Evolutionary conservation across 2,329 filamentous ascomycete genomes (phyloP).

Genomic region (Aspergillus pseudoglaucus): DNA sequence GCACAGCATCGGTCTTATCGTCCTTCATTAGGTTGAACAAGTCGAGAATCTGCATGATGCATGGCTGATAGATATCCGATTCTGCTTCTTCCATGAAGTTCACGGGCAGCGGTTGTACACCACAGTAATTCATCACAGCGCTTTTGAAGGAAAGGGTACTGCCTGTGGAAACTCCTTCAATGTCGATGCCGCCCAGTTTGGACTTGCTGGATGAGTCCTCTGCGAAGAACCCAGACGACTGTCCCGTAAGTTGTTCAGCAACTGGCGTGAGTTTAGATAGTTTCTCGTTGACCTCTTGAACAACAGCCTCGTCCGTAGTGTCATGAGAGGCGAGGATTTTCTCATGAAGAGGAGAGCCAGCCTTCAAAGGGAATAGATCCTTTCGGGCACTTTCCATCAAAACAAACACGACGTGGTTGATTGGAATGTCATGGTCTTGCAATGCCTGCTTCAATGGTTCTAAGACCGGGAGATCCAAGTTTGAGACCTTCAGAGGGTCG

Average conservation of each 20-base stretch:
- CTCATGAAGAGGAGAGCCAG: conserved; percentile 21
- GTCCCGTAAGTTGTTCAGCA: conserved; percentile 25
- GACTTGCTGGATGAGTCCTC: conserved; percentile 3
- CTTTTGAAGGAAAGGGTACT: conserved; percentile 29
- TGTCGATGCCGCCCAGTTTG: conserved; percentile 25
- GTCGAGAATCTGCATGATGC: conserved; percentile 25
- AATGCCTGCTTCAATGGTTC: conserved; percentile 19
- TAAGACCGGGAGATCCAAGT: conserved; percentile 21
- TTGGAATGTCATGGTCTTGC: conserved; percentile 16
- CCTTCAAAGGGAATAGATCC: conserved; percentile 24
- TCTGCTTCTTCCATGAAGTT: conserved; percentile 25
- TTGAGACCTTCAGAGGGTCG: conserved; percentile 26
- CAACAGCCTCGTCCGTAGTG: conserved; percentile 4
- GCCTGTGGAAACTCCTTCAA: conserved; percentile 23
- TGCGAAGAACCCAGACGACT: conserved; percentile 12
- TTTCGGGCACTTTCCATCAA: conserved; percentile 28
- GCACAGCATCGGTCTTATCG: conserved; percentile 3
- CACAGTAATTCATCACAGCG: conserved; percentile 25
- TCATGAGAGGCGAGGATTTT: conserved; percentile 18
- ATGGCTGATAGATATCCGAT: conserved; percentile 25
- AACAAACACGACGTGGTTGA: conserved; percentile 25
- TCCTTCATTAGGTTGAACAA: conserved; percentile 24
- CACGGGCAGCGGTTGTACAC: conserved; percentile 21
- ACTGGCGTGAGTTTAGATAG: conserved; percentile 21
- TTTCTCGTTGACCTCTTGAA: conserved; percentile 13